Evolutionary conservation across 805 yeast genomes (phyloP).

Genomic region (Saturnispora gosingensis): DNA sequence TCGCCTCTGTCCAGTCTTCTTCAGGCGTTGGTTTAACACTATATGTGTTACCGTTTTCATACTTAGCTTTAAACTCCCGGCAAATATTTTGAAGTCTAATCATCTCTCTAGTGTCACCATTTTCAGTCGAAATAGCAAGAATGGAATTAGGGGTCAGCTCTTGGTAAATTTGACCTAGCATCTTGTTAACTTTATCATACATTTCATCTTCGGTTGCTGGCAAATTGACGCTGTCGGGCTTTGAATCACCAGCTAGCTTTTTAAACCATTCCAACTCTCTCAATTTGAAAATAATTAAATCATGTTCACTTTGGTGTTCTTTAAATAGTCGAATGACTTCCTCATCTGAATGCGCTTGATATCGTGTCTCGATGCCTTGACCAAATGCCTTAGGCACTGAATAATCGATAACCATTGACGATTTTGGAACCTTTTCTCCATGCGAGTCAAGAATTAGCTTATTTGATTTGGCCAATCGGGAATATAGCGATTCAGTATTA

Average conservation of each 20-base stretch:
- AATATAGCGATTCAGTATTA: slow-evolving; percentile 35
- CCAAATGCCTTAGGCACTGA: slow-evolving; percentile 11
- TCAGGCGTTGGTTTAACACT: slow-evolving; percentile 17
- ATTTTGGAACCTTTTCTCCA: slow-evolving; percentile 22
- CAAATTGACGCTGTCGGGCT: slow-evolving; percentile 9
- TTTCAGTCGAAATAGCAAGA: slow-evolving; percentile 52
- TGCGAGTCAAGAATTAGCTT: slow-evolving; percentile 15
- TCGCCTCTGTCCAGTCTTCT: slow-evolving; percentile 40
- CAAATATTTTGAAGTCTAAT: slow-evolving; percentile 36
- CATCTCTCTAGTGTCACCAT: slow-evolving; percentile 49
- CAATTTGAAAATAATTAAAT: slow-evolving; percentile 46
- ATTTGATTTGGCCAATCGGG: slow-evolving; percentile 25
- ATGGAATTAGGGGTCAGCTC: slow-evolving; percentile 49
- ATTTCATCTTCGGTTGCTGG: slow-evolving; percentile 12
- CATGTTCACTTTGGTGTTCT: slow-evolving; percentile 30
- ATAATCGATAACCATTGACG: slow-evolving; percentile 21
- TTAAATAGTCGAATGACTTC: slow-evolving; percentile 40
- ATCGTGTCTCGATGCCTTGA: slow-evolving; percentile 23
- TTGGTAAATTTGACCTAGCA: slow-evolving; percentile 41
- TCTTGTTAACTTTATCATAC: slow-evolving; percentile 31
- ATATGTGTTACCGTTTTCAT: slow-evolving; percentile 33
- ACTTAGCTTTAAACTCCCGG: slow-evolving; percentile 32
- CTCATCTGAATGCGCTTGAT: slow-evolving; percentile 49
- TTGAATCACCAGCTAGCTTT: slow-evolving; percentile 17
- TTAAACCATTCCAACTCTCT: slow-evolving; percentile 47